Evolutionary conservation across 345 rosid genomes (phyloP).

Genomic region (Arabidopsis arenosa): DNA sequence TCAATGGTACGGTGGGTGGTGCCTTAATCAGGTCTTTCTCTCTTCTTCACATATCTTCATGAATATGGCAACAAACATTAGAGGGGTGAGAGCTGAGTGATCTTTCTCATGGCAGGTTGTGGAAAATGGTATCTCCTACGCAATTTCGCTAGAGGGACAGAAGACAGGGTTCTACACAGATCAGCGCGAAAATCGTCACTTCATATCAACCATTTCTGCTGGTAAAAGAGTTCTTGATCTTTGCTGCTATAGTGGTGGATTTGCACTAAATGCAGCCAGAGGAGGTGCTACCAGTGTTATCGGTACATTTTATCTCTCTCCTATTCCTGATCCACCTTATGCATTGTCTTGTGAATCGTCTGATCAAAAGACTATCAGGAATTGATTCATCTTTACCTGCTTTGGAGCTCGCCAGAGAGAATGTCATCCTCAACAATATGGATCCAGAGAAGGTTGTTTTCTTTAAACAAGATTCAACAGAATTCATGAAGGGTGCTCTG

Average conservation of each 20-base stretch:
- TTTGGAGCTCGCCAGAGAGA: constrained; percentile 86
- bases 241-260: constrained; percentile 94
- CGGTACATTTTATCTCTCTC: constrained; percentile 47
- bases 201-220: constrained; percentile 68
- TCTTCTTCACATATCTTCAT: not conserved
- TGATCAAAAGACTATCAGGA: constrained; percentile 52
- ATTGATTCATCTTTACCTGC: constrained; percentile 87
- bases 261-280: constrained; percentile 70
- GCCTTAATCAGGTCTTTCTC: constrained; percentile 21
- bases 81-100: not conserved
- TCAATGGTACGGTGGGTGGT: constrained; percentile 60
- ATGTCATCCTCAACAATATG: constrained; percentile 69
- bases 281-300: constrained; percentile 74
- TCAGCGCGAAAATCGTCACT: constrained; percentile 77
- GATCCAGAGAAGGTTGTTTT: constrained; percentile 69
- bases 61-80: constrained; percentile 15
- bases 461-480: constrained; percentile 72
- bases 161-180: constrained; percentile 95
- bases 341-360: constrained; percentile 7
- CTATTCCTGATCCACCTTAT: not conserved
- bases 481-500: constrained; percentile 78
- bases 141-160: constrained; percentile 76
- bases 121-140: constrained; percentile 78
- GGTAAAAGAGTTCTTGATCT: constrained; percentile 82
- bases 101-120: constrained; percentile 54